These are phyloP conservation scores for Lolium perenne DNA, from an alignment of 176 grass and related monocot species.

Conservation along the genomic window DNA sequence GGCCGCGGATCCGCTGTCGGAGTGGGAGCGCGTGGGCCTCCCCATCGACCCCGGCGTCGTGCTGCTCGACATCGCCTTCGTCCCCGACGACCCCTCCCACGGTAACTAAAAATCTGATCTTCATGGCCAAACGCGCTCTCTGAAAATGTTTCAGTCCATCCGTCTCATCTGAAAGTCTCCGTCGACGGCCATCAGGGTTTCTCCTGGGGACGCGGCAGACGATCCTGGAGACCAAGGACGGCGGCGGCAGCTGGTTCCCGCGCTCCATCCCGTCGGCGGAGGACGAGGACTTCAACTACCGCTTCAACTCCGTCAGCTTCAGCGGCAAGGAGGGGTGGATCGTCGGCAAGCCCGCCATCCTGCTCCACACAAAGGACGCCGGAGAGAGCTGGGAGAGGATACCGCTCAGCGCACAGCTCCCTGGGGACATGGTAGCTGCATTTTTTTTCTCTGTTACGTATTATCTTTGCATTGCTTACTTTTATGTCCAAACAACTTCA, in stretches of 20 bases:
- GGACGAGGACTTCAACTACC: constrained; percentile 99
- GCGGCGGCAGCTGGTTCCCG: constrained; percentile 73
- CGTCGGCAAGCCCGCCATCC: constrained; percentile 90
- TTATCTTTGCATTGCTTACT: neutral
- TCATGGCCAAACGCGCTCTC: neutral
- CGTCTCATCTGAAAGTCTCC: too few species aligned
- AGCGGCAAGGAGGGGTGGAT: constrained; percentile 96
- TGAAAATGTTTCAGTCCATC: too few species aligned
- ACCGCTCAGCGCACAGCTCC: constrained; percentile 87
- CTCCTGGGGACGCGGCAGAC: constrained; percentile 92
- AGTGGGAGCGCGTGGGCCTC: constrained; percentile 88
- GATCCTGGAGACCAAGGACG: constrained; percentile 91
- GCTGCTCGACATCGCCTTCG: constrained; percentile 96
- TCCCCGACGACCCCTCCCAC: constrained; percentile 82
- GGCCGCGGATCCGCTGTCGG: constrained; percentile 58
- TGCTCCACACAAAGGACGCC: constrained; percentile 80
- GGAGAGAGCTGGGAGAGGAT: constrained; percentile 98
- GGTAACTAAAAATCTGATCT: constrained; percentile 34
- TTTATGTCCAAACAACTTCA: neutral
- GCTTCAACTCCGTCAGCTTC: constrained; percentile 97
- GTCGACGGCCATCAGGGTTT: constrained; percentile 53
- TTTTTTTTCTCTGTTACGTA: neutral
- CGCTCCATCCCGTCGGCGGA: constrained; percentile 89
- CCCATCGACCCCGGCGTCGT: constrained; percentile 89
- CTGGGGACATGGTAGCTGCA: constrained; percentile 75